Percentiles rank a stretch among this genome's conserved stretches.
Evolutionary conservation across 2,329 filamentous ascomycete genomes (phyloP).

Genomic region (Fusarium sp.): DNA sequence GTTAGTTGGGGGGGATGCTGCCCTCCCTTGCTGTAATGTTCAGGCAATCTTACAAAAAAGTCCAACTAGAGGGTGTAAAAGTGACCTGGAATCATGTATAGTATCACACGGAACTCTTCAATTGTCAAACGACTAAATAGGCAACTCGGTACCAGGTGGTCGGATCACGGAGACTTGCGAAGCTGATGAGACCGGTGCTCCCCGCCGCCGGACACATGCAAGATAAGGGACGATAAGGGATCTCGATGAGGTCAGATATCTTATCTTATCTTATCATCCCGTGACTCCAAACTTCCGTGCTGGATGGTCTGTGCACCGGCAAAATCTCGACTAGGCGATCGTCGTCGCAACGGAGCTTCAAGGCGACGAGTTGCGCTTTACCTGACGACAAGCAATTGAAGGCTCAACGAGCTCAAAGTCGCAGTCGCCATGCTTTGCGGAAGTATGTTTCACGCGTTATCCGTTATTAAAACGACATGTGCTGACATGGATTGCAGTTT

Average conservation of each 20-base stretch:
- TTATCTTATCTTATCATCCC: conserved; percentile 50
- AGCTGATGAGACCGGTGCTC: conserved; percentile 39
- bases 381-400: conserved; percentile 50
- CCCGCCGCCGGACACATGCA: conserved; percentile 33
- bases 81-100: no score
- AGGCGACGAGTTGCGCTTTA: conserved; percentile 44
- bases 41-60: no score
- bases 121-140: background rate
- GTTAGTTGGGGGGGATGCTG: background rate
- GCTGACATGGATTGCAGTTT: conserved; percentile 73
- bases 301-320: conserved; percentile 50
- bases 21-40: no score
- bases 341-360: conserved; percentile 47
- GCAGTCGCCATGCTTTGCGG: conserved; percentile 63
- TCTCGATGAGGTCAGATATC: background rate
- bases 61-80: no score
- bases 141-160: conserved; percentile 8
- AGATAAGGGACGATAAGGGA: conserved; percentile 37
- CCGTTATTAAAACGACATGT: conserved; percentile 2
- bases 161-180: conserved; percentile 48
- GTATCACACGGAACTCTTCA: background rate
- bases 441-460: conserved; percentile 55
- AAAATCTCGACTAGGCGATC: conserved; percentile 51
- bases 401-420: conserved; percentile 46
- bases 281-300: conserved; percentile 44